Evolutionary conservation across 2,329 filamentous ascomycete genomes (phyloP), one percentile per base, ranked within the genome.

Genomic region (Aspergillus arachidicola): DNA sequence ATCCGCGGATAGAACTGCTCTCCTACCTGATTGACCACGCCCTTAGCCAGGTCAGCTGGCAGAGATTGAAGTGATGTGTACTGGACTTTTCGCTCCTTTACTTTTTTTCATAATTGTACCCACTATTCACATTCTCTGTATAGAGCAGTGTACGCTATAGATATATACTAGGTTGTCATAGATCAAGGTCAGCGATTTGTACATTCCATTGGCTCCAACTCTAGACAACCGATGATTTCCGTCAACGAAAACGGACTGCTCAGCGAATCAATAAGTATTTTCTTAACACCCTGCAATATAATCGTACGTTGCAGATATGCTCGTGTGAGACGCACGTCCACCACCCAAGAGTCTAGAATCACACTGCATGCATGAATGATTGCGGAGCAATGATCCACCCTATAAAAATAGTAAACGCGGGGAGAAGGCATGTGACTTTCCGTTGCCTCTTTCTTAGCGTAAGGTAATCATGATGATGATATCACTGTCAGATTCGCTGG

Each of bases 321-420:
- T 32, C 9, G 16, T 30, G 19, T 50, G 46, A 19, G 46, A 30
- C 26, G 14, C 46, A 50, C 26, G 14, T 50, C 23, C 9, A 50
- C 10, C 16, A 9, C 9, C 4, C 26, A 48, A 28, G 46, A 54
- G 51, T 54, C 51, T 54, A 54, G 51, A 54, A 34, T 26, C 30
- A 12, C 10, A 36, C 19, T 32, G 28, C 50, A 53, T 32, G 51
- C 21, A 55, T 55, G 5, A 26, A 23, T 38, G 14, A n/a, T 14
- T 36, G 51, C 51, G 51, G 51, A 55, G 51, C 36, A 32, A 19
- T 19, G 51, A 55, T 38, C 51, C 51, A 55, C 51, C n/a, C 12
- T 14, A 38, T 26, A 54, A 54, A 54, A 36, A 34, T 54, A 36
- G 51, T 41, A 48, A 55, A 26, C 38, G 51, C 34, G 51, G 51